Evolutionary conservation across 2,329 filamentous ascomycete genomes (phyloP), one percentile per base, ranked within the genome.

Genomic region (Chrysoporthe deuterocubensis): DNA sequence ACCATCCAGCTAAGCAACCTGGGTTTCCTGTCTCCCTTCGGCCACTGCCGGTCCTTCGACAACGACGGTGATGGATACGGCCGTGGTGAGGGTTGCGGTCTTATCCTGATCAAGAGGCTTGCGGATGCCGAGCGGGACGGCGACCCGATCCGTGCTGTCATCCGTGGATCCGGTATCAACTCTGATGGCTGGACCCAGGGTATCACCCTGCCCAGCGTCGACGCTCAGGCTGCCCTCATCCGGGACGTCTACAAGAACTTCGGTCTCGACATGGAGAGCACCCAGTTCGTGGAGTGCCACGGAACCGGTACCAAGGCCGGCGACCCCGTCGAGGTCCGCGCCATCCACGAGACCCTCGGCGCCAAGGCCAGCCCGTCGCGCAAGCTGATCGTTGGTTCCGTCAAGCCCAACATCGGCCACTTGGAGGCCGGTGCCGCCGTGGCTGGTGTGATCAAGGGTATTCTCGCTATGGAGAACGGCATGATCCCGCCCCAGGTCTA

Each of bases 21-120:
- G 32, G 65, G 65, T 18, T 63, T 67, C 59, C 50, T 67, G 50
- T 67, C 65, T 4, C 65, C 65, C 32, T 66, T 58, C 43, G 82
- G 83, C 5, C 83, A 79, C 69, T 81, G 78, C 59, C 81, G 81
- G 67, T 83, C 83, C 16, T 88, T 84, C 72, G 87, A 88, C 72
- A 75, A 78, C 11, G 79, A 80, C 7, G 88, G 85, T 42, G 84
- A 85, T 67, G 89, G 89, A 0, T 91, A 90, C 71, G 87, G 83
- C 0, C 80, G 87, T 56, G 88, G 87, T 1, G 88, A 90, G 72
- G 88, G 87, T 1, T 79, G 85, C 43, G 86, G 81, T 0, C 79
- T 84, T 26, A 75, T 90, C 2, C 72, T 89, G 5, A 72, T 90
- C 61, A 90, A 90, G 73, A 81, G 80, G 3, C 76, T 90, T 0